Evolutionary conservation across 1,139 yeast species (phyloP), one percentile per base, ranked within the genome.

Genomic region (Kurtzmaniella quercitrusa): DNA sequence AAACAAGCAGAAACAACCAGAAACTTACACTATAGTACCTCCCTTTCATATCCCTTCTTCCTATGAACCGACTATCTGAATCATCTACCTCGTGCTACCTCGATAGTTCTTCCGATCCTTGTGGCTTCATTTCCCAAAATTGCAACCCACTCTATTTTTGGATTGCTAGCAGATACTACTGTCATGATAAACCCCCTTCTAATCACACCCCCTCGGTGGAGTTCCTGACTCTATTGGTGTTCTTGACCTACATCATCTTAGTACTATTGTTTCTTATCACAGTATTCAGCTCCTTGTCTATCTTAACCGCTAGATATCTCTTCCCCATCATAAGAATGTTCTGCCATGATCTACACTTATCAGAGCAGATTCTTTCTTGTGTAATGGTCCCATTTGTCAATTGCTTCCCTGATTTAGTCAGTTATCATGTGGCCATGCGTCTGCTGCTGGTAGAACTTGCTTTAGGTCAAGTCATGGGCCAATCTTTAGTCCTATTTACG

Each of bases 381-480:
- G 57, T 70, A 3, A 51, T 72, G 14, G 62, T 71, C 6, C 77
- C 77, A 1, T 52, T 69, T 25, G 58, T 70, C 16, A 72, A 72
- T 49, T 65, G 73, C 3, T 53, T 65, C 21, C 75, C 75, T 12
- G 77, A 72, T 52, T 54, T 72, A 25, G 51, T 70, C 38, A 68
- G 64, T 48, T 70, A 69, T 52, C 60, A 65, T 41, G 58, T 65
- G 27, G 62, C 70, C 4, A 53, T 72, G 15, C 50, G 55, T 18
- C 52, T 63, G 3, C 58, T 62, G 15, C 62, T 71, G 2, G 53
- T 64, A 1, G 70, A 70, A 44, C 53, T 72, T 36, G 70, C 68
- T 1, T 50, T 72, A 39, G 77, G 77, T 1, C 77, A 72, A 48
- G 51, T 70, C 14, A 60, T 70, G 21, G 77, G 77, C 1, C 64